Conservation (phyloP, 257 asterid genomes). For the Salvia rosmarinus region DNA sequence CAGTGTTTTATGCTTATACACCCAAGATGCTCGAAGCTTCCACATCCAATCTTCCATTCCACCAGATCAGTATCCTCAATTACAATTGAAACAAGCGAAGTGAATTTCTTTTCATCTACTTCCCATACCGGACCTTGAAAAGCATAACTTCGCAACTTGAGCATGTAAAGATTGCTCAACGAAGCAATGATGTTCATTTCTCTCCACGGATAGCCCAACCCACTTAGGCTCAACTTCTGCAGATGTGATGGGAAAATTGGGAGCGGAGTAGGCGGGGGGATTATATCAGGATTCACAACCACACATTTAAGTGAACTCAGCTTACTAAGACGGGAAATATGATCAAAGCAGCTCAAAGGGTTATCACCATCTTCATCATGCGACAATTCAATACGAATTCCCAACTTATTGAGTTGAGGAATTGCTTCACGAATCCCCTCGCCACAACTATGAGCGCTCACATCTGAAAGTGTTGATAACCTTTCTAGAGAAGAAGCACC, state of each 20-base stretch:
- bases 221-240: constrained; percentile 19
- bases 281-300: constrained; percentile 17
- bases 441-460: not conserved
- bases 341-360: not conserved
- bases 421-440: not conserved
- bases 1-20: constrained; percentile 1
- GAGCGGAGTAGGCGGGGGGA: not conserved
- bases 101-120: not conserved
- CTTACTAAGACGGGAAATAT: not conserved
- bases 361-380: not conserved
- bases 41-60: constrained; percentile 1
- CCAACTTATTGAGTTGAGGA: constrained; percentile 12
- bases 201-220: constrained; percentile 7
- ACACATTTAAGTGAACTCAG: constrained; percentile 28
- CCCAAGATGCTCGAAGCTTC: not conserved
- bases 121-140: constrained; percentile 22
- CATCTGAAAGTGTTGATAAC: constrained; percentile 6
- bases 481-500: not conserved
- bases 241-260: constrained; percentile 4
- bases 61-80: constrained; percentile 27
- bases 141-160: constrained; percentile 26
- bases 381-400: not conserved
- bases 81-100: not conserved
- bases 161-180: not conserved
- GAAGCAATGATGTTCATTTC: not conserved